Evolutionary conservation across 768 basidiomycete species (phyloP).

Genomic region (Crassisporium funariophilum): DNA sequence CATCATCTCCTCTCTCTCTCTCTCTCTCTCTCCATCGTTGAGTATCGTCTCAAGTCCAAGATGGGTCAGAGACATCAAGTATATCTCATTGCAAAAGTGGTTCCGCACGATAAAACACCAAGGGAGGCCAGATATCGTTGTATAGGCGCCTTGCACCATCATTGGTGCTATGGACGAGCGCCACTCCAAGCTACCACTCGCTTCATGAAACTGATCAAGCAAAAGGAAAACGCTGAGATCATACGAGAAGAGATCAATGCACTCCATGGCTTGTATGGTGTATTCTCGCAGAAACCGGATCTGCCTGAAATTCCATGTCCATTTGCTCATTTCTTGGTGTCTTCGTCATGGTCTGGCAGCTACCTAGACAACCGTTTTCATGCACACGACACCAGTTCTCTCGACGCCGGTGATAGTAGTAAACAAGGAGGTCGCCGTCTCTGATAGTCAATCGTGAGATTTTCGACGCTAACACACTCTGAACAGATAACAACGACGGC

Average conservation of each 20-base stretch:
- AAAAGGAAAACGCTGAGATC: constrained; percentile 37
- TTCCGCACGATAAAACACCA: constrained; percentile 18
- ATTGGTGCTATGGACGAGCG: constrained; percentile 40
- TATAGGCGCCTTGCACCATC: constrained; percentile 41
- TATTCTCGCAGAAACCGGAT: constrained; percentile 10
- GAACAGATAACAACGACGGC: constrained; percentile 34
- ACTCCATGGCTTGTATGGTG: constrained; percentile 16
- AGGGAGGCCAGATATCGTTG: constrained; percentile 37
- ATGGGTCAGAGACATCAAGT: constrained; percentile 46
- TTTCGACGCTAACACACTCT: neutral
- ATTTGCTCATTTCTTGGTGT: constrained; percentile 32
- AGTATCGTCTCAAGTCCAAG: constrained; percentile 2
- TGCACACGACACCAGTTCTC: too few relatives aligned
- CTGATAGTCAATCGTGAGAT: too few relatives aligned
- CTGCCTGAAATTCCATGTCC: constrained; percentile 31
- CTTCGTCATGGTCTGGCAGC: constrained; percentile 28
- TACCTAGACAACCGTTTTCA: constrained; percentile 5
- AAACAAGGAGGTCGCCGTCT: too few relatives aligned
- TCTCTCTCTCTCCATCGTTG: neutral
- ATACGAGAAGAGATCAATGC: constrained; percentile 35
- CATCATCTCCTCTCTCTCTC: too few relatives aligned
- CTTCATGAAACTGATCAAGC: constrained; percentile 34
- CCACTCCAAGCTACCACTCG: constrained; percentile 34
- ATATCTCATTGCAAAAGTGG: constrained; percentile 39
- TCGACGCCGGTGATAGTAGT: too few relatives aligned